Base-by-base conservation (phyloP, 164 flowering plant genomes). In the Piper longum region DNA sequence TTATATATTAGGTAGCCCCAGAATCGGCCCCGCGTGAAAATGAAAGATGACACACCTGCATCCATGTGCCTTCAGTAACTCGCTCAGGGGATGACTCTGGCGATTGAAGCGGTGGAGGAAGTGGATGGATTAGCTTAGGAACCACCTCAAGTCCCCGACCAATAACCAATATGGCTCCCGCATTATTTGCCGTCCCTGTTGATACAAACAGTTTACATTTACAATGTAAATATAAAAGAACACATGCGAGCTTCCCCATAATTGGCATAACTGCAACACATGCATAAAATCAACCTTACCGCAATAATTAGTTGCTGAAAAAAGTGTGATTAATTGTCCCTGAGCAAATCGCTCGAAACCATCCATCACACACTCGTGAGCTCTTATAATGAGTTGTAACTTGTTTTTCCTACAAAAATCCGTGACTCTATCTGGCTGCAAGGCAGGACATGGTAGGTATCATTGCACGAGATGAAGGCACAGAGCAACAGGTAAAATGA, bases 331-430 rank as follows among this genome's bases (percentile, higher is more conserved):
- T 73, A 93, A 73, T 70, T 90, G 99, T 26, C 99, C 99, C 79
- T 93, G 99, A 64, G 99, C 99, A 79, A 95, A 95, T 36, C 97
- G 77, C 69, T 95, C 99, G 71, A 95, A 91, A 57, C 99, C 97
- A 75, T 95, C 99, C 97, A 91, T 91, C 4, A 91, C 97, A 64
- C 99, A 95, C 70, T 95, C 99, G 65, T 95, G 99, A 19, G 99
- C 97, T 76, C 99, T 89, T 62, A 95, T 82, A 67, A 95, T 95
- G 36, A 95, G 87, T 75, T 95, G 99, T 66, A 95, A 72, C 72
- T 86, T 91, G 71, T 95, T 95, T 76, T 61, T 88, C 84, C 88
- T 95, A 69, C 99, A 95, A 74, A 95, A 95, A 11, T 95, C 99
- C 8, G 86, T 74, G 52, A 95, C 97, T 12, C 97, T 78, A 66